Conservation (phyloP, 768 basidiomycete species). For the Neoboletus subvelutipes region DNA sequence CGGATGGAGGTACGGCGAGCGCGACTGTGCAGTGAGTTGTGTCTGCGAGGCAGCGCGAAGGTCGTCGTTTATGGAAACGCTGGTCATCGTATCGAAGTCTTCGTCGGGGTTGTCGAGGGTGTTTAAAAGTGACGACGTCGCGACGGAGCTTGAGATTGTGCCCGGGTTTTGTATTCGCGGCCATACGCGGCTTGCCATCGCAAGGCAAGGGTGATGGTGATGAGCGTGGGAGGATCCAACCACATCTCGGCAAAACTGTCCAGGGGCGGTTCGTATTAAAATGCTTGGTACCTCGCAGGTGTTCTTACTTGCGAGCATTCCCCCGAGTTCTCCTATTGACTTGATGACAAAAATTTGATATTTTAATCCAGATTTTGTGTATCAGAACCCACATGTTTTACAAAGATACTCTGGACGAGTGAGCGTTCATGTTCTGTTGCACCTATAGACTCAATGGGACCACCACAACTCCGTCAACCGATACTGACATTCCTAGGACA, state of each 20-base stretch:
- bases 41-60: slow-evolving; percentile 8
- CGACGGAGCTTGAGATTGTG: background rate
- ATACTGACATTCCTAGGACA: background rate
- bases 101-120: slow-evolving; percentile 21
- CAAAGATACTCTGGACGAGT: background rate
- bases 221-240: slow-evolving; percentile 22
- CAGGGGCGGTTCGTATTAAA: background rate
- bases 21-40: slow-evolving; percentile 14
- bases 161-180: slow-evolving; percentile 19
- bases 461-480: background rate
- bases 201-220: slow-evolving; percentile 8
- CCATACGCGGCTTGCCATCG: slow-evolving; percentile 27
- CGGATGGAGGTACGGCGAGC: slow-evolving; percentile 41
- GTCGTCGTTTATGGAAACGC: slow-evolving; percentile 14
- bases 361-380: too few relatives aligned
- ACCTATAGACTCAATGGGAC: background rate
- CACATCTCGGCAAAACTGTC: background rate
- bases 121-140: slow-evolving; percentile 10
- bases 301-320: too few relatives aligned
- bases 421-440: background rate
- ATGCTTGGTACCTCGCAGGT: too few relatives aligned
- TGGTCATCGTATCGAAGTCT: slow-evolving; percentile 26
- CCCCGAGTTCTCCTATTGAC: background rate
- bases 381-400: background rate
- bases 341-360: background rate